Base-by-base conservation (phyloP, 108 stramenopile species). In the Fragilaria radians region DNA sequence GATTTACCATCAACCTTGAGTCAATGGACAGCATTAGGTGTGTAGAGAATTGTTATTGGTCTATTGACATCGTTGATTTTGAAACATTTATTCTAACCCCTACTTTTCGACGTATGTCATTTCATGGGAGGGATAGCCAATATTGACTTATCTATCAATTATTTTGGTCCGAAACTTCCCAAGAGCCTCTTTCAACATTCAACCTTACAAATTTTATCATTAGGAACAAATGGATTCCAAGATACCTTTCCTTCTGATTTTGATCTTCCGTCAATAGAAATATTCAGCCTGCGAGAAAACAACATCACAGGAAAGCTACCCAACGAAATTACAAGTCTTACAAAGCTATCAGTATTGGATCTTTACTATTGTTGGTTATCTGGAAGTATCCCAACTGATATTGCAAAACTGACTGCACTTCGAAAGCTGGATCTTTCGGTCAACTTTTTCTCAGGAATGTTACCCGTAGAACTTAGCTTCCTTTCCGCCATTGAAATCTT, bases 381-480 rank as follows among this genome's bases (percentile, higher is more conserved):
- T 45, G 87, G 87, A 17, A 81, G 81, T 5, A 61, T 77, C 48
- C 68, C 63, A 5, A 28, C 68, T 9, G 58, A 63, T 25, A 33
- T 77, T 28, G 76, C 68, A 4, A 17, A 58, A 3, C 2, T 58
- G 29, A 58, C 32, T 23, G 21, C 22, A 17, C 14, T 58, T 1
- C n/a, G 1, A 3, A n/a, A 3, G 1, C 36, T 42, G 2, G 22
- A 58, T 42, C 60, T 71, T 28, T 65, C 71, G 36, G 45, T 67
- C 5, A 78, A 78, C 60, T 33, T 61, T 33, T 32, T 78, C 46
- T 61, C 61, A 5, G 77, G 77, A 25, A 58, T 57, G 2, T 63
- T 78, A 48, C 77, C 77, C 46, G 69, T 63, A 57, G 77, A 74
- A 46, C 53, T 78, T 19, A 69, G 62, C 54, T 55, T 42, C 28